Base-by-base conservation (phyloP, 768 basidiomycete species). In the Paxillus involutus region DNA sequence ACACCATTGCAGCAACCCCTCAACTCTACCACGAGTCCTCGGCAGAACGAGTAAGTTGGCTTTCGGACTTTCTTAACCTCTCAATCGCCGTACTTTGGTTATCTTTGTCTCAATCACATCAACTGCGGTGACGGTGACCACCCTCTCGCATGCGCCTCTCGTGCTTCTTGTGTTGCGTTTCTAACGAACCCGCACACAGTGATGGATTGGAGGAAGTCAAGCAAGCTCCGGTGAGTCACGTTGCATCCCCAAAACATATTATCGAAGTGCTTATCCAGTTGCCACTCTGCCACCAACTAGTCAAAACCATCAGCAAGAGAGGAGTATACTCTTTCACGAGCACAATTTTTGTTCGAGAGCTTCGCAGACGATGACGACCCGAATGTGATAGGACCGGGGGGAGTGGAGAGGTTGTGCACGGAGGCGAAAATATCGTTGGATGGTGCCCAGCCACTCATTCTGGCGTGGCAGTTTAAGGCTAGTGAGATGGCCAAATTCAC, bases 341-440 rank as follows among this genome's bases (percentile, higher is more conserved):
- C 84, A 16, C 70, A 75, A 21, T 71, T 70, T 1, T 75, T 91
- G 14, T 93, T 92, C 75, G 72, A 72, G 47, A 68, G 64, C 3
- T 91, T 89, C 62, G 81, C 83, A 8, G 88, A 90, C 45, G 72
- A 77, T 24, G 73, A 81, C 12, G 64, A 72, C 44, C 55, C 64
- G 12, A 61, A 67, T 35, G 73, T 80, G 42, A 91, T 94, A 60
- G 86, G 84, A 1, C 80, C 87, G 1, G 88, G 84, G 54, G 89
- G 89, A 2, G 83, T 92, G 57, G 84, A 86, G 68, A 75, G 71
- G 49, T 71, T 94, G 29, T 94, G 88, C 70, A 76, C 59, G 24
- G 88, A 91, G 57, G 81, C 85, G 12, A 73, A 80, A n/a, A 79
- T 92, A 44, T 75, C 88, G 0, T 72, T 94, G 68, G 90, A 92